phyloP scores from a whole-genome alignment of 257 asterid species.

The Marsdenia floribunda region DNA sequence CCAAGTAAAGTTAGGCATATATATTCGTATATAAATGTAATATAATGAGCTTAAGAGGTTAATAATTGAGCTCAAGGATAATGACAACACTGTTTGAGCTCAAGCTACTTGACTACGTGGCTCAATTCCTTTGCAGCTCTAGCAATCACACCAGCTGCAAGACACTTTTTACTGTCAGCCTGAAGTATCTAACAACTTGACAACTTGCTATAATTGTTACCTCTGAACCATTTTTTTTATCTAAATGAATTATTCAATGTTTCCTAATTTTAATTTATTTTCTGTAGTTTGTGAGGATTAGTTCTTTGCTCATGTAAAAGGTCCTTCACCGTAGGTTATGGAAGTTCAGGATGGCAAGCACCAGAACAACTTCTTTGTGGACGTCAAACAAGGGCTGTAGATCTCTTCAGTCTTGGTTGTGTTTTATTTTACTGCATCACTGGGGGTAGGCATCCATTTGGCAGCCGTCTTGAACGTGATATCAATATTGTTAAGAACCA shows the following conservation, averaged over 20 bases:
- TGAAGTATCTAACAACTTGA: not conserved
- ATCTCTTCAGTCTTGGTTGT: constrained; percentile 83
- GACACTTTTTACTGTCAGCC: not conserved
- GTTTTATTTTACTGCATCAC: constrained; percentile 80
- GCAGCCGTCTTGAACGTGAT: constrained; percentile 79
- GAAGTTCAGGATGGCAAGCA: constrained; percentile 99
- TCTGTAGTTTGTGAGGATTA: no score
- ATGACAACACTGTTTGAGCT: no score
- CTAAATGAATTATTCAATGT: not conserved
- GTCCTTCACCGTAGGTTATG: constrained; percentile 51
- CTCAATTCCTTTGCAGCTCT: no score
- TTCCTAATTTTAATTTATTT: not conserved
- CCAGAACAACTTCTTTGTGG: constrained; percentile 94
- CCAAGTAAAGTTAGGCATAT: no score
- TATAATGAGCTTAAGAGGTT: no score
- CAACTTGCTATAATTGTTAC: not conserved
- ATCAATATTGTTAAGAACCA: constrained; percentile 63
- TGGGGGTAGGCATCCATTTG: constrained; percentile 94
- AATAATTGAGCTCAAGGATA: no score
- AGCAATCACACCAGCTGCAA: not conserved
- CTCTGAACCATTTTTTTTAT: not conserved
- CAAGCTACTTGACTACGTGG: not conserved
- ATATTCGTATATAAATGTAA: no score
- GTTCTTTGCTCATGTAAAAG: not conserved
- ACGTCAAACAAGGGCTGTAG: constrained; percentile 94